Evolutionary conservation across 805 yeast genomes (phyloP).

Genomic region (Cephaloascus fragrans): DNA sequence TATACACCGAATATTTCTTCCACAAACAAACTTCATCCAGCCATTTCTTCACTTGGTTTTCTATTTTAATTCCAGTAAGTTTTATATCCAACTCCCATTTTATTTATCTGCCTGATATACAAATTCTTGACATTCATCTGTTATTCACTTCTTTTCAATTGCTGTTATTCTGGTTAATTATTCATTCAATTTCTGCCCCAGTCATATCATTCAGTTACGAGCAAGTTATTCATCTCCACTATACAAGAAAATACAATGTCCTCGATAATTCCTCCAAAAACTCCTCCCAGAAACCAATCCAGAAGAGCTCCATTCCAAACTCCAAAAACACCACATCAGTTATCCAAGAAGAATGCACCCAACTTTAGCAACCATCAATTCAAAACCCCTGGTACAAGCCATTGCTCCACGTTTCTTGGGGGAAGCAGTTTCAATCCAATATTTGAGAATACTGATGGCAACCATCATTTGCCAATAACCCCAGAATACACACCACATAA

Average conservation of each 20-base stretch:
- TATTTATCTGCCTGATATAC: neutral
- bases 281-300: neutral
- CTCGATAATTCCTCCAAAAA: neutral
- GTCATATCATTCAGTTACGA: neutral
- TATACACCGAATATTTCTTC: too few species aligned
- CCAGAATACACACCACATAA: conserved; percentile 24
- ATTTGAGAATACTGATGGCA: neutral
- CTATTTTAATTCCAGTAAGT: neutral
- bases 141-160: too few species aligned
- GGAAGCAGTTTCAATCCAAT: too few species aligned
- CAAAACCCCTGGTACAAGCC: neutral
- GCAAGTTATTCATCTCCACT: neutral
- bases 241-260: neutral
- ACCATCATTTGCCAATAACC: conserved; percentile 10
- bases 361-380: neutral
- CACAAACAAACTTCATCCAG: neutral
- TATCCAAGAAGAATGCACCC: neutral
- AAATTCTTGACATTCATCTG: neutral
- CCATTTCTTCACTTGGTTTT: neutral
- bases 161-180: neutral
- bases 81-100: neutral
- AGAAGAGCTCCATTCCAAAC: neutral
- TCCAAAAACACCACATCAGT: neutral
- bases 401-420: too few species aligned
- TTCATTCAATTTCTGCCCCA: neutral